Base-by-base conservation (phyloP, 371 early-diverging fungal genomes). In the Lichtheimia hyalospora region DNA sequence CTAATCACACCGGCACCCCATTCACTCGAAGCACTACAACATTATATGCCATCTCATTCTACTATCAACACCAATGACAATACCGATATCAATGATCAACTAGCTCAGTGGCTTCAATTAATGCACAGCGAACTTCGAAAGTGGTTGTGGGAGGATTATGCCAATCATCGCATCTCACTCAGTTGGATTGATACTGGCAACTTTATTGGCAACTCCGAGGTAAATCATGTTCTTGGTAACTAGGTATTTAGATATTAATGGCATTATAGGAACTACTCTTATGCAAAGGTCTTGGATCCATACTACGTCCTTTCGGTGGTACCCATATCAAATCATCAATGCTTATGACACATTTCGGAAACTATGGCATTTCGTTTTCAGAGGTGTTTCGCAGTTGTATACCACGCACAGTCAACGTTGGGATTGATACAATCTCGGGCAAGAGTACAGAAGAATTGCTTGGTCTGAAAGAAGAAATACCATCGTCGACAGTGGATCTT, bases 201-300 rank as follows among this genome's bases (percentile, higher is more conserved):
- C 18, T 46, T 46, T 16, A 21, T 18, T 46, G 21, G 18, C 46
- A 16, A 46, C 21, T n/a, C 46, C 12, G 18, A 46, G 46, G 46
- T 46, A 21, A 1, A n/a, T n/a, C n/a, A n/a, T n/a, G n/a, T n/a
- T n/a, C 44, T 43, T n/a, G 1, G 87, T 84, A 16, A 83, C 60
- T 0, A 88, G 73, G 60, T 91, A 91, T 18, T 83, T 77, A 60
- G 16, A 16, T 52, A 41, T 43, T 43, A 24, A 23, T 5, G 0
- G 5, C 21, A 3, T 7, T 25, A 21, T 55, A 55, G 56, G 56
- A 55, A 43, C 20, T 16, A 44, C n/a, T 25, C 4, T 13, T 55
- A 16, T 55, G 27, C 44, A 16, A 44, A 15, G 56, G 56, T 18
- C 20, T 55, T 10, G 25, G 24, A 40, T n/a, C 43, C 3, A 41